phyloP scores from a whole-genome alignment of 805 yeast species.

The Schwanniomyces occidentalis region DNA sequence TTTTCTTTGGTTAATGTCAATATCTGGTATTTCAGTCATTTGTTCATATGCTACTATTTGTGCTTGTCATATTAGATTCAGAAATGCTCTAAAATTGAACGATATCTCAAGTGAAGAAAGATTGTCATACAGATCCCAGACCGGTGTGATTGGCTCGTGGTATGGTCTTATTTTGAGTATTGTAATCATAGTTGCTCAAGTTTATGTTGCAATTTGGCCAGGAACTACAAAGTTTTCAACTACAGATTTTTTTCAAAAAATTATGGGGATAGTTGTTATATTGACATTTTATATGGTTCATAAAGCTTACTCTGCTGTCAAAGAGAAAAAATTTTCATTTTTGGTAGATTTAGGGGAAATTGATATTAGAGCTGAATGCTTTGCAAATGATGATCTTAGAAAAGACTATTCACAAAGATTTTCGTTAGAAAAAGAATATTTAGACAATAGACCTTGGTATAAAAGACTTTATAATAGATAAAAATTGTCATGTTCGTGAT shows the following conservation, averaged over 20 bases:
- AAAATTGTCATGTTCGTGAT: no score
- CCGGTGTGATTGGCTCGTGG: conserved; percentile 30
- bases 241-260: conserved; percentile 51
- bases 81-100: conserved; percentile 21
- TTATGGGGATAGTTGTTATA: conserved; percentile 49
- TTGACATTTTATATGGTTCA: conserved; percentile 49
- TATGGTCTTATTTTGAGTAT: conserved; percentile 28
- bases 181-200: conserved; percentile 31
- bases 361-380: conserved; percentile 5
- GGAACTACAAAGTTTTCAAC: conserved; percentile 28
- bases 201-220: conserved; percentile 43
- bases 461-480: conserved; percentile 4
- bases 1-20: conserved; percentile 31
- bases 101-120: conserved; percentile 28
- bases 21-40: conserved; percentile 29
- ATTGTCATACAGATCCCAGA: conserved; percentile 29
- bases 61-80: conserved; percentile 30
- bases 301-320: conserved; percentile 43
- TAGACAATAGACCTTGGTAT: conserved; percentile 8
- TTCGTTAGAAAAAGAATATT: neutral
- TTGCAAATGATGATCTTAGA: conserved; percentile 1
- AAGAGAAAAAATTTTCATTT: conserved; percentile 1
- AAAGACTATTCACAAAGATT: neutral
- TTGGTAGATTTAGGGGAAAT: conserved; percentile 3
- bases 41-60: conserved; percentile 33